Evolutionary conservation across 148 eudicot genomes (phyloP).

Genomic region (Polygonum aviculare): DNA sequence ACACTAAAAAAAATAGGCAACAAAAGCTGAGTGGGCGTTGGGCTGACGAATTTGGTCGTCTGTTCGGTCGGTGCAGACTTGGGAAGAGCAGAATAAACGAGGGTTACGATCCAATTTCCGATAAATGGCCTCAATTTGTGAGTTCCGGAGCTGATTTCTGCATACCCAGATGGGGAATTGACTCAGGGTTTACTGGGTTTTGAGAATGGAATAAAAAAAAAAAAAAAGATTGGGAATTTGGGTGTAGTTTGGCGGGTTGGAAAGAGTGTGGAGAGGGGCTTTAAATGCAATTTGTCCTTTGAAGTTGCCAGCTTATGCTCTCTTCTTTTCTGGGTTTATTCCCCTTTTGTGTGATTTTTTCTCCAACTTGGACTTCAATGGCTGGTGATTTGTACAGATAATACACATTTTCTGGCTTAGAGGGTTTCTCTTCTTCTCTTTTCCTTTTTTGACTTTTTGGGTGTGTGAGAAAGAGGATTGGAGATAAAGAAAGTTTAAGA

Average conservation of each 20-base stretch:
- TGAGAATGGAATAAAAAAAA: background rate
- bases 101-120: constrained; percentile 1
- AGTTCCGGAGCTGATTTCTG: background rate
- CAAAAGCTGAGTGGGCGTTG: background rate
- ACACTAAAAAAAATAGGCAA: background rate
- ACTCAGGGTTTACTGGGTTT: background rate
- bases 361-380: background rate
- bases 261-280: background rate
- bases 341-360: background rate
- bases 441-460: background rate
- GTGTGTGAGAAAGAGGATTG: background rate
- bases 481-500: background rate
- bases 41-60: constrained; percentile 2
- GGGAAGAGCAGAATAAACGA: constrained; percentile 3
- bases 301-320: background rate
- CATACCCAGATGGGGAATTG: background rate
- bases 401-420: background rate
- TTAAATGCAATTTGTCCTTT: background rate
- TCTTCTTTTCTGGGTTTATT: background rate
- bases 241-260: background rate
- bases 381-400: background rate
- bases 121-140: background rate
- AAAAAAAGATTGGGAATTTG: background rate
- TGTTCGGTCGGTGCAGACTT: constrained; percentile 4
- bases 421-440: background rate